Percentiles rank a stretch among this genome's conserved stretches.
Conservation (phyloP, 495 filamentous ascomycete species). For the Amorphotheca resinae region DNA sequence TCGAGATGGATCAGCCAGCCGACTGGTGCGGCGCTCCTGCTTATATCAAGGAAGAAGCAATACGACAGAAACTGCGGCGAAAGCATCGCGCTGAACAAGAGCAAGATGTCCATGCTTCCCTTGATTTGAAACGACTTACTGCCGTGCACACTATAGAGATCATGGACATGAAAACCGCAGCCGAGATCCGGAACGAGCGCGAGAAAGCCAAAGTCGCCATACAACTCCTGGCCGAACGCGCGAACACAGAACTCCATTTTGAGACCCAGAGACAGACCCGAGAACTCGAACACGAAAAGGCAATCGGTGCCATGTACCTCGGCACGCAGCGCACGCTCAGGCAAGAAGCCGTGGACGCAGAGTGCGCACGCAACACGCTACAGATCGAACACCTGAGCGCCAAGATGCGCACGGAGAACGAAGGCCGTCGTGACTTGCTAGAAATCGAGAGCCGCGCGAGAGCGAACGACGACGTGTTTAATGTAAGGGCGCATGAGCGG, state of each 20-base stretch:
- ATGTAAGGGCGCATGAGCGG: not conserved
- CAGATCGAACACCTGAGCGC: not conserved
- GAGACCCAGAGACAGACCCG: not conserved
- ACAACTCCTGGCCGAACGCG: not conserved
- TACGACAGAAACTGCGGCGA: not conserved
- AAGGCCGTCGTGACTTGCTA: not conserved
- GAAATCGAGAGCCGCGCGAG: not conserved
- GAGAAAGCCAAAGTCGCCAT: not conserved
- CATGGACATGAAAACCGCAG: not conserved
- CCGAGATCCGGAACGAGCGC: not conserved
- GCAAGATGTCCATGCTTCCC: not conserved
- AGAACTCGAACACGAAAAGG: not conserved
- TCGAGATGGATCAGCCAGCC: not conserved
- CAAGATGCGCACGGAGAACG: not conserved
- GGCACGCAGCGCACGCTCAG: not conserved
- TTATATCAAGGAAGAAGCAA: not conserved
- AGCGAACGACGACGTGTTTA: not conserved
- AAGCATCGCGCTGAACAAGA: not conserved
- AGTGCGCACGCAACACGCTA: not conserved
- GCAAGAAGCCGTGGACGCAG: not conserved
- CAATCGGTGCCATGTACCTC: not conserved
- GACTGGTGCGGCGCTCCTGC: not conserved
- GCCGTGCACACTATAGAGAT: not conserved
- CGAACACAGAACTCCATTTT: not conserved
- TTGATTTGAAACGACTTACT: not conserved